Evolutionary conservation across 331 rosid species (phyloP), one percentile per base, ranked within the genome.

Genomic region (Pyracantha coccinea): DNA sequence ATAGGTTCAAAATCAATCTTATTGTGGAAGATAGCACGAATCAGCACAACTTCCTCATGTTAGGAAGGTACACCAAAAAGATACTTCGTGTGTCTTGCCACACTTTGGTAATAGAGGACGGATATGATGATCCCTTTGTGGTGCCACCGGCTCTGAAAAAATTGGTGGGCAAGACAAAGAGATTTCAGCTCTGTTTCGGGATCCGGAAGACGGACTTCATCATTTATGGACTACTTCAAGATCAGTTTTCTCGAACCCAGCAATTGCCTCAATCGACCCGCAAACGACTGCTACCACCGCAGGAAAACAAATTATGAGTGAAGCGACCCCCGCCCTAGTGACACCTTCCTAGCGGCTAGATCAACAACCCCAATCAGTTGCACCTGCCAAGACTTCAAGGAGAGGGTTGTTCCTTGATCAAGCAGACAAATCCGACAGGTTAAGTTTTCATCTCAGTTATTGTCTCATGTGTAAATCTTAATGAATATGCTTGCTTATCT

Each of bases 51-150:
- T 38, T 10, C 45, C 45, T 38, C 45, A 38, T 10, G 45, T 33
- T 35, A 35, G 44, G 1, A 35, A 35, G 38, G 44, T 13, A 35
- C 4, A 1, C 0, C 1, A 4, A 35, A 35, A 35, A 35, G 13
- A 35, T 35, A 35, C 44, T 35, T 33, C 38, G 1, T 45, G 53
- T 45, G 14, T 45, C 53, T 4, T 45, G 53, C 0, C 53, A 45
- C 53, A 45, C 7, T 45, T 45, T 45, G 53, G 19, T 45, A 0
- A 45, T 45, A 45, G 53, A 45, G 19, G 53, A 45, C 0, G 0
- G 0, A 45, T 1, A 14, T 45, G 7, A 45, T 0, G 7, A 4
- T 45, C 53, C 3, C 0, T 45, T 45, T 0, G 19, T 45, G 53
- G 53, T 14, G 53, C 2, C 2, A 0, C 3, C 1, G 0, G 0